Evolutionary conservation across 1,139 yeast species (phyloP), one percentile per base, ranked within the genome.

Genomic region (Yamadazyma sp.): DNA sequence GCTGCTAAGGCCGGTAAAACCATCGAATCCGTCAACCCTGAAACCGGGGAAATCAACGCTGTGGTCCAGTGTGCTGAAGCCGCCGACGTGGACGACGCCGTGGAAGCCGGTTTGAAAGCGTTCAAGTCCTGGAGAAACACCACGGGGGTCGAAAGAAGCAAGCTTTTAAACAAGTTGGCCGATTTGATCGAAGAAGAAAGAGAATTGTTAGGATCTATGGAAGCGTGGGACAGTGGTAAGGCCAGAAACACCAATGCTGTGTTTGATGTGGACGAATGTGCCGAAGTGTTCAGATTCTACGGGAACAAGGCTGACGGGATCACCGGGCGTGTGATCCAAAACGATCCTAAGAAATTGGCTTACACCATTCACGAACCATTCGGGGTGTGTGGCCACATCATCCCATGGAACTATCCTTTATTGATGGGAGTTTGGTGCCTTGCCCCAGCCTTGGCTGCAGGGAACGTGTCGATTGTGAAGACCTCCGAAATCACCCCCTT

Each of bases 291-390:
- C 62, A 74, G 80, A 56, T 85, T 85, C 62, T 84, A 77, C 54
- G 95, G 92, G 33, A 94, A 95, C 14, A 85, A 87, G 81, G 86
- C 92, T 34, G 95, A 87, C 64, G 85, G 86, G 64, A 62, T 84
- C 43, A 79, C 75, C 43, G 95, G 95, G 28, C 75, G 75, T 52
- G 75, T 80, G 40, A 79, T 86, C 52, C 80, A 81, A 54, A 79
- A 83, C 42, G 83, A 81, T 54, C 77, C 81, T 26, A 74, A 73
- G 43, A 82, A 83, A 61, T 73, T 86, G 52, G 87, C 87, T 16
- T 86, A 83, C 67, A 86, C 95, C 30, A 65, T 84, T 41, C 87
- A 83, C 61, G 92, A 85, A 60, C 96, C 96, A 34, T 74, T 67
- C 50, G 94, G 94, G 22, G 91, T 86, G 17, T 82, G 87, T 56